Percentiles rank a stretch among this genome's conserved stretches.
phyloP scores from a whole-genome alignment of 2,329 filamentous ascomycete species.

The Phaeosphaeria sp. region DNA sequence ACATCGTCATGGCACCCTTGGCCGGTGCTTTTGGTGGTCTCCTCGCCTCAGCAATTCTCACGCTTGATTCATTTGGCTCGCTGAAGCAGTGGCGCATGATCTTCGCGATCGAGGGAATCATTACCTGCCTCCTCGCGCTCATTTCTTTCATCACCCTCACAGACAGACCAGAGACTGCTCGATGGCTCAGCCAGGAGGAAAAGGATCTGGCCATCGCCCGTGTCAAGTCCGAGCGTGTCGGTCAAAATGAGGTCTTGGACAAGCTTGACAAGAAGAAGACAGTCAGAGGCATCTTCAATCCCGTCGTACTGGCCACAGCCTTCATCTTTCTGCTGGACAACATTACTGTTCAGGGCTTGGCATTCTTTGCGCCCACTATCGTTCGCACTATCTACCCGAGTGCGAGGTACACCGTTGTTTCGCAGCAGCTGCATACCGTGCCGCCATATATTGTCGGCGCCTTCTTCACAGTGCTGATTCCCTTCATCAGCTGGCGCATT shows the following conservation, averaged over 20 bases:
- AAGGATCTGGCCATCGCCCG: conserved; percentile 71
- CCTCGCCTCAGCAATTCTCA: conserved; percentile 67
- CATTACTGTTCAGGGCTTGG: conserved; percentile 74
- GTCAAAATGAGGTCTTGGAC: conserved; percentile 68
- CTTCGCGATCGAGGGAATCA: conserved; percentile 74
- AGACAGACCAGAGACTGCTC: conserved; percentile 71
- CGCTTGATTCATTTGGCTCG: conserved; percentile 63
- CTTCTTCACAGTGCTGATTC: conserved; percentile 69
- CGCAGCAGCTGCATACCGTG: conserved; percentile 73
- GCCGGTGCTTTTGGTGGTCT: conserved; percentile 76
- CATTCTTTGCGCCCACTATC: conserved; percentile 75
- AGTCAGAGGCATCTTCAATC: conserved; percentile 68
- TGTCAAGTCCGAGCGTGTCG: conserved; percentile 72
- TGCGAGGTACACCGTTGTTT: conserved; percentile 61
- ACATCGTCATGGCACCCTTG: conserved; percentile 74
- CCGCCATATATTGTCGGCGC: conserved; percentile 74
- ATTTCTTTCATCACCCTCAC: conserved; percentile 70
- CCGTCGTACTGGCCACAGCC: conserved; percentile 64
- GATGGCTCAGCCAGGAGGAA: conserved; percentile 70
- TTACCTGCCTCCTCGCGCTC: conserved; percentile 64
- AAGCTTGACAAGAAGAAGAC: conserved; percentile 67
- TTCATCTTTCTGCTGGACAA: conserved; percentile 71
- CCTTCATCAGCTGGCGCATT: conserved; percentile 66
- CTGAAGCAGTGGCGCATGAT: conserved; percentile 72
- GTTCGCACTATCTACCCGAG: conserved; percentile 71